Conservation (phyloP, 139 green algal species). For the Coccomyxa sp. region DNA sequence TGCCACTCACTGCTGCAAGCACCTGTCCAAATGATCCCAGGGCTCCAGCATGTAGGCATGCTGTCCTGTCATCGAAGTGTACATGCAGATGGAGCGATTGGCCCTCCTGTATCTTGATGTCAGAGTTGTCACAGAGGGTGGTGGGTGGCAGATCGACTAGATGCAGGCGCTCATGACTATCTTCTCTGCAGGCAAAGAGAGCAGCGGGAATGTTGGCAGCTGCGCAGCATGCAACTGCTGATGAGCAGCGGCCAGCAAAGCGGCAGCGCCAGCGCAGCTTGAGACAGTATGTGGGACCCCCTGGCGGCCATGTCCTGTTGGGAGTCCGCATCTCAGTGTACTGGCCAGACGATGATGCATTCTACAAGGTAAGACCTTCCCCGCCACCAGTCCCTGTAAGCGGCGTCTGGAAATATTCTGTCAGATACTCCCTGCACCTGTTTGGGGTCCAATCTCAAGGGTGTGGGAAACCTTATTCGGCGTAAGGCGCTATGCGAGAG, state of each 20-base stretch:
- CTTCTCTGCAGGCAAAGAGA: background rate
- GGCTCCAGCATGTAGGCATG: no score
- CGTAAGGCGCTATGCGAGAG: no score
- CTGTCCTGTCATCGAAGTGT: no score
- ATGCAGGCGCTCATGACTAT: background rate
- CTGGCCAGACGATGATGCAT: slow-evolving; percentile 7
- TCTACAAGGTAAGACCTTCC: slow-evolving; percentile 9
- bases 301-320: background rate
- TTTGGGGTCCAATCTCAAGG: background rate
- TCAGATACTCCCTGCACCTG: background rate
- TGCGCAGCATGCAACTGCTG: background rate
- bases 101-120: background rate
- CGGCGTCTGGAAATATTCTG: background rate
- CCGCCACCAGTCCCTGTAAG: background rate
- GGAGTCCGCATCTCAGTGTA: background rate
- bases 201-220: background rate
- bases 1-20: no score
- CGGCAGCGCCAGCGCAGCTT: background rate
- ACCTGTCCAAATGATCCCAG: no score
- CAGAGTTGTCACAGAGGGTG: background rate
- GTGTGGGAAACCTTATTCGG: background rate
- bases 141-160: background rate
- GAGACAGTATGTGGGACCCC: background rate
- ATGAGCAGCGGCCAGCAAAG: background rate
- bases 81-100: background rate